A percentile compares a stretch with the other conserved stretches of the same genome.
Conservation (phyloP, 2,329 filamentous ascomycete species). For the Volutella citrinella region DNA sequence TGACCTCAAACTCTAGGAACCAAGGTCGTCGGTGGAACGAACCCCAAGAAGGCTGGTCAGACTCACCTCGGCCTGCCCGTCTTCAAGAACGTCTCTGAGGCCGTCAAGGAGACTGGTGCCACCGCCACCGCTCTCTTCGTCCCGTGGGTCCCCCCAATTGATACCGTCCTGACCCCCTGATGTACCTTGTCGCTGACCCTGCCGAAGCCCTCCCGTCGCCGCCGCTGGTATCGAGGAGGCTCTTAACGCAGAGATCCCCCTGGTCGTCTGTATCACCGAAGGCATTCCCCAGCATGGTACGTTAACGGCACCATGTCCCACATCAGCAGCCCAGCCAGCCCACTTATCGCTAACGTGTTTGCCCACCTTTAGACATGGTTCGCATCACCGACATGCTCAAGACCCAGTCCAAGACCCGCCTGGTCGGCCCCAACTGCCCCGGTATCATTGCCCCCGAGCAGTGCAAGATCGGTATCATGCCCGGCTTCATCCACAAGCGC, state of each 20-base stretch:
- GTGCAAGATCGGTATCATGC: conserved; percentile 99
- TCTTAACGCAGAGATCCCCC: conserved; percentile 84
- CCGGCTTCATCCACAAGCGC: conserved; percentile 99
- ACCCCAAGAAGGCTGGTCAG: conserved; percentile 95
- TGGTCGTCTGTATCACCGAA: conserved; percentile 97
- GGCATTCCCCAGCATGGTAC: conserved; percentile 95
- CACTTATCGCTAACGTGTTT: conserved; percentile 6
- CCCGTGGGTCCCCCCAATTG: conserved; percentile 58
- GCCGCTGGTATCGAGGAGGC: conserved; percentile 97
- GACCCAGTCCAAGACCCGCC: conserved; percentile 92
- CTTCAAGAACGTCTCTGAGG: conserved; percentile 85
- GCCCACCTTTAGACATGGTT: conserved; percentile 75
- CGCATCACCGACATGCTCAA: conserved; percentile 98
- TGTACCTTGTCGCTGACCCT: too few species aligned
- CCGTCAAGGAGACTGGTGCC: conserved; percentile 85
- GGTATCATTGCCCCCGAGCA: conserved; percentile 93
- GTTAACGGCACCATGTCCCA: too few species aligned
- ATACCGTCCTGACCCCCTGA: too few species aligned
- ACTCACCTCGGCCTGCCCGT: conserved; percentile 90
- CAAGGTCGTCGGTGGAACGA: conserved; percentile 95
- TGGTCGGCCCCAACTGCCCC: conserved; percentile 97
- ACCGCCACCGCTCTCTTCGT: conserved; percentile 95
- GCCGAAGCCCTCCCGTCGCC: conserved; percentile 74
- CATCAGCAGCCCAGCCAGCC: too few species aligned
- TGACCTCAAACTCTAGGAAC: conserved; percentile 61